These are phyloP conservation scores for Knoxdaviesia capensis DNA, from an alignment of 2,329 filamentous ascomycete species.

Conservation along the genomic window DNA sequence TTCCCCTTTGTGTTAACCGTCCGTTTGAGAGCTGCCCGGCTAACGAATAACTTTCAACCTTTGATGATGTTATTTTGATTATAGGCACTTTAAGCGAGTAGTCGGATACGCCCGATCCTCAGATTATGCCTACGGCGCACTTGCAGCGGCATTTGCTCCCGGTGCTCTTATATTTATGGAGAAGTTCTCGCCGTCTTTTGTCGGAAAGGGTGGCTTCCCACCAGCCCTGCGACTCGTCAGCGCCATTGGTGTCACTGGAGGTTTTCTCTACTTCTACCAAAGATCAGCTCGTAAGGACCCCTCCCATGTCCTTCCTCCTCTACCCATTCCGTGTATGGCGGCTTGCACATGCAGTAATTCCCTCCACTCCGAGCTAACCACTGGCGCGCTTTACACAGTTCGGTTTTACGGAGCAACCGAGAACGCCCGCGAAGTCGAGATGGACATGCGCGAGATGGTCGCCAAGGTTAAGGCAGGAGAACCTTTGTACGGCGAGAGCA, in stretches of 20 bases:
- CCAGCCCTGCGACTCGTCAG: constrained; percentile 63
- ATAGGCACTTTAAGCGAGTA: constrained; percentile 78
- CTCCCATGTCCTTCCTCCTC: not conserved
- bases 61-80: constrained; percentile 1
- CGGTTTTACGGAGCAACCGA: constrained; percentile 92
- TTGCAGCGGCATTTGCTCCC: constrained; percentile 52
- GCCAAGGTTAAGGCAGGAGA: constrained; percentile 83
- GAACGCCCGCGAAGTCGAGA: constrained; percentile 75
- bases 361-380: not conserved
- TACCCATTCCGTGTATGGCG: no score
- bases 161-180: constrained; percentile 62
- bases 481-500: constrained; percentile 68
- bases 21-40: not conserved
- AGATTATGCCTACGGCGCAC: constrained; percentile 58
- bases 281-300: constrained; percentile 53
- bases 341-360: not conserved
- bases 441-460: constrained; percentile 99
- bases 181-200: constrained; percentile 64
- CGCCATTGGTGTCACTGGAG: constrained; percentile 53
- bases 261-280: constrained; percentile 72
- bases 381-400: constrained; percentile 28
- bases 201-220: constrained; percentile 64
- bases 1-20: not conserved
- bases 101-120: constrained; percentile 67
- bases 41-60: no score